Base-by-base conservation (phyloP, 1,284 basidiomycete species). In the Austroboletus sp. region DNA sequence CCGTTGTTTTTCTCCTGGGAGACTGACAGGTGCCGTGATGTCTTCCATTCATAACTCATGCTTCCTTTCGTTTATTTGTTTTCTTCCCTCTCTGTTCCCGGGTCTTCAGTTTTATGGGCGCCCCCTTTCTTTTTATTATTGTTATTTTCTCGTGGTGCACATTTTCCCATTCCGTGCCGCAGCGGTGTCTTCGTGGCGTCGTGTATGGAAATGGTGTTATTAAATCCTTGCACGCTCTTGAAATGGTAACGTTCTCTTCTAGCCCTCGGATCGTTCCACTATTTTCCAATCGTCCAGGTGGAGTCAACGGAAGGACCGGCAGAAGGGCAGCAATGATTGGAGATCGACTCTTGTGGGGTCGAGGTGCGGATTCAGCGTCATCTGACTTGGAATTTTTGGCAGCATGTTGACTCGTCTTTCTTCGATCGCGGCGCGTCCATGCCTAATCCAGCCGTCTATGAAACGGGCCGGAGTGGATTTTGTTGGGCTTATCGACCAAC, bases 81-180 rank as follows among this genome's bases (percentile, higher is more conserved):
- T 61, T 43, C 43, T 42, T 19, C 39, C 43, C 41, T 42, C 39
- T 44, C 52, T 26, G 26, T 45, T 43, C 8, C 23, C 40, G 53
- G 51, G 54, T 57, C 29, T 32, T 42, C 48, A 53, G 42, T 2
- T 41, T 21, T 46, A 44, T 21, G 4, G 23, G 23, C 23, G 8
- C 8, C 23, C 9, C 23, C 23, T 25, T 25, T 25, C 21, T 25
- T 25, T 1, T 25, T 25, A 8, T 25, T 25, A 25, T 30, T 30
- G n/a, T n/a, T n/a, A n/a, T n/a, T 29, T 30, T 30, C 29, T 30
- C 29, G 13, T 30, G 12, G 29, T 13, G 13, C 27, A 29, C 9
- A 7, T 30, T 7, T 30, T 30, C 23, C 6, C 12, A 6, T 6
- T 30, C n/a, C 29, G n/a, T 30, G 29, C 29, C 29, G 29, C 29